A percentile compares a stretch with the other conserved stretches of the same genome.
These are phyloP conservation scores for Ormosia semicastrata DNA, from an alignment of 306 rosid genomes.

Conservation along the genomic window DNA sequence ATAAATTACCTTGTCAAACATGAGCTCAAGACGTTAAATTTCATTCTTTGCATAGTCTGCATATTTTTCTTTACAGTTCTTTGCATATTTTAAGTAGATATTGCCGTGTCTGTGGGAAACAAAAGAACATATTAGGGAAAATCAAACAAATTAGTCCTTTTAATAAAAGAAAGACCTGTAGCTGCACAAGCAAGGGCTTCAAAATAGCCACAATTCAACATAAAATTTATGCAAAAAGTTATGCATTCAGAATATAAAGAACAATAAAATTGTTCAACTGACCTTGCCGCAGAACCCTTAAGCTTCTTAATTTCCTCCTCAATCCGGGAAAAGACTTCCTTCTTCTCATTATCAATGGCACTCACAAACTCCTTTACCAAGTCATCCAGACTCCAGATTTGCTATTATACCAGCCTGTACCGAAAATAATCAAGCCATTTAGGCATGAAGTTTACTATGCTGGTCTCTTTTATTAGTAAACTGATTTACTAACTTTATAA, in stretches of 20 bases:
- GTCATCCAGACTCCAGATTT: constrained; percentile 31
- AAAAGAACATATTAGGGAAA: neutral
- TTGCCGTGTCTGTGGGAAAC: constrained; percentile 54
- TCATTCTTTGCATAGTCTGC: constrained; percentile 73
- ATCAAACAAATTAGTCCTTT: neutral
- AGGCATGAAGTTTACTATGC: neutral
- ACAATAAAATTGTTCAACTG: neutral
- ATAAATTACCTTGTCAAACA: constrained; percentile 65
- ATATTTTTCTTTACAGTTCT: constrained; percentile 69
- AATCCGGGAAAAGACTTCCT: constrained; percentile 46
- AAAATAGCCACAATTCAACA: neutral
- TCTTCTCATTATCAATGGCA: constrained; percentile 61
- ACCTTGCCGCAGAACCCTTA: constrained; percentile 74
- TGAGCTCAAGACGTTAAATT: constrained; percentile 67
- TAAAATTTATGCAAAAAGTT: neutral
- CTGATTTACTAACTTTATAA: constrained; percentile 49
- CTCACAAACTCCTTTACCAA: constrained; percentile 75
- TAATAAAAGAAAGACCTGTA: neutral
- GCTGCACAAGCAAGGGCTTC: neutral
- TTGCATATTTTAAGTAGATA: constrained; percentile 72
- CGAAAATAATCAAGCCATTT: neutral
- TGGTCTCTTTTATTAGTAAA: neutral
- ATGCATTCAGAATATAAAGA: neutral
- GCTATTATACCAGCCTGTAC: constrained; percentile 74
- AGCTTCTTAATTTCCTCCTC: constrained; percentile 81